phyloP scores from a whole-genome alignment of 129 eudicot species.

The Artemisia tridentata region DNA sequence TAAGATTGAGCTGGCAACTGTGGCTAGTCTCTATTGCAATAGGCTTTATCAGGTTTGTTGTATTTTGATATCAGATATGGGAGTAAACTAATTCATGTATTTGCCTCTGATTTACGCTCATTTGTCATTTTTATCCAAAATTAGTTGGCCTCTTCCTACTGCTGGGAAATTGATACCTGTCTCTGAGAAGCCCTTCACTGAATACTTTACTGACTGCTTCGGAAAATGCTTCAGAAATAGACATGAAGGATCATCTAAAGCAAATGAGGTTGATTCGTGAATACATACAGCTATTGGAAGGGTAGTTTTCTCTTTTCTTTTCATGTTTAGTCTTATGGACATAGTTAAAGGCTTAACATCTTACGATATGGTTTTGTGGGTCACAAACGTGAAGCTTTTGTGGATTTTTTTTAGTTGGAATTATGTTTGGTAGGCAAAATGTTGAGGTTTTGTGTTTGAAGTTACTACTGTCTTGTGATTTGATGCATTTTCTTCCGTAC shows the following conservation, averaged over 20 bases:
- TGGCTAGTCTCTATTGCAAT: slow-evolving; percentile 79
- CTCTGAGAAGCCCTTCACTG: slow-evolving; percentile 47
- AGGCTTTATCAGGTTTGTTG: slow-evolving; percentile 68
- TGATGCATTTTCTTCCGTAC: slow-evolving; percentile 10
- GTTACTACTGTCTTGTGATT: slow-evolving; percentile 19
- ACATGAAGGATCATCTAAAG: slow-evolving; percentile 16
- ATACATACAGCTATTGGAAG: not conserved
- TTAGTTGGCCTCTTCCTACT: slow-evolving; percentile 66
- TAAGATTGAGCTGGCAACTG: slow-evolving; percentile 74
- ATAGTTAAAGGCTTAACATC: slow-evolving; percentile 27
- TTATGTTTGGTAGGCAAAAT: not conserved
- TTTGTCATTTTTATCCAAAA: not conserved
- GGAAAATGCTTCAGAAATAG: slow-evolving; percentile 7
- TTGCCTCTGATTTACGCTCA: not conserved
- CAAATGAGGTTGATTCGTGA: slow-evolving; percentile 22
- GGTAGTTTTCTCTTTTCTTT: slow-evolving; percentile 8
- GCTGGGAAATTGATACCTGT: slow-evolving; percentile 61
- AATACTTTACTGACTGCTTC: slow-evolving; percentile 33
- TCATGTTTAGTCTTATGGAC: slow-evolving; percentile 26
- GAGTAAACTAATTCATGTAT: not conserved
- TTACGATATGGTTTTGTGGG: slow-evolving; percentile 15
- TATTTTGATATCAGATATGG: not conserved
- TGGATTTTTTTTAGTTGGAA: slow-evolving; percentile 12
- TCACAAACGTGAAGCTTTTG: slow-evolving; percentile 1
- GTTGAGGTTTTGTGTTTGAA: slow-evolving; percentile 11